Conservation (phyloP, 2,329 filamentous ascomycete genomes). For the Aspergillus arachidicola region DNA sequence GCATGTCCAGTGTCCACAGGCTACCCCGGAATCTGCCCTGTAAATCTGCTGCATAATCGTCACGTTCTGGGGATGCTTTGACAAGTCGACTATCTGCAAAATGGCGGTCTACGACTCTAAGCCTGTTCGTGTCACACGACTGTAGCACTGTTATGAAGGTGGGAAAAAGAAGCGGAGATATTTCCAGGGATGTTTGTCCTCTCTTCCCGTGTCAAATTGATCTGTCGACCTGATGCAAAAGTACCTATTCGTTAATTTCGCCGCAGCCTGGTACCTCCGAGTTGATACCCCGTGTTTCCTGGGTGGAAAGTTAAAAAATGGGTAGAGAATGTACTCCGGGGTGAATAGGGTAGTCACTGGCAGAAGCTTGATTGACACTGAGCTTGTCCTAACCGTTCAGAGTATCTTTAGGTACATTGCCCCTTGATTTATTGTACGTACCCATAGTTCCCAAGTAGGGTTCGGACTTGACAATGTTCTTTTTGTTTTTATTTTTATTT, state of each 20-base stretch:
- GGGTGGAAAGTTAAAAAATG: background rate
- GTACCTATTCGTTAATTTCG: background rate
- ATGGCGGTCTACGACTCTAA: background rate
- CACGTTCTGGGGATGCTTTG: background rate
- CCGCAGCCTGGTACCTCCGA: background rate
- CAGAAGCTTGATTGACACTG: background rate
- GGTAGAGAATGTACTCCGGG: background rate
- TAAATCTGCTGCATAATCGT: background rate
- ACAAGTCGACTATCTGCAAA: background rate
- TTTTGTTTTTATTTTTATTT: background rate
- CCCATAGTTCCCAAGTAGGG: background rate
- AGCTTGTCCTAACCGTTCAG: background rate
- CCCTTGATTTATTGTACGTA: background rate
- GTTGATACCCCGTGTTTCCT: background rate
- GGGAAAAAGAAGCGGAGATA: background rate
- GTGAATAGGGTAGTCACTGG: background rate
- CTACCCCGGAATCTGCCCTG: constrained; percentile 1
- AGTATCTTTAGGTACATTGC: background rate
- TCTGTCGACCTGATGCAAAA: background rate
- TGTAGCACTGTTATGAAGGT: background rate
- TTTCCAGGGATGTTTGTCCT: background rate
- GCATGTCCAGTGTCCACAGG: background rate
- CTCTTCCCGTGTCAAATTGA: background rate
- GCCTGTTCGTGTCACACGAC: background rate
- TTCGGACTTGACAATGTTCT: background rate